phyloP scores from a whole-genome alignment of 495 filamentous ascomycete species.

The Tetracladium marchalianum region DNA sequence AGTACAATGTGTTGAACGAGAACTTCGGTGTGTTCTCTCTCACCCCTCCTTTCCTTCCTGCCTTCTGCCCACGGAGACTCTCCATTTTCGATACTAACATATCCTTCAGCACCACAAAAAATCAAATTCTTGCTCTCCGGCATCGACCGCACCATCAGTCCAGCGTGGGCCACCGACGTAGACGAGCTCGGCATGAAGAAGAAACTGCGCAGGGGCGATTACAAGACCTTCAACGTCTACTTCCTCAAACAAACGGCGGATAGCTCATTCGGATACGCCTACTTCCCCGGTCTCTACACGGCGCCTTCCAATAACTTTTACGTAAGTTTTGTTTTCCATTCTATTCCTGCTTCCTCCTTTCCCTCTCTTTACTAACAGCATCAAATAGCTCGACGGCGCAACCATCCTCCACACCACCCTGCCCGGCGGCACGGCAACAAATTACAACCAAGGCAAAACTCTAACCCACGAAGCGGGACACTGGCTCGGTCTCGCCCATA shows the following conservation, averaged over 20 bases:
- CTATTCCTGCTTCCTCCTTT: no score
- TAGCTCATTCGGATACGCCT: no score
- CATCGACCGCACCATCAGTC: constrained; percentile 47
- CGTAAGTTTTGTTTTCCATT: no score
- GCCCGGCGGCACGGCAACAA: constrained; percentile 39
- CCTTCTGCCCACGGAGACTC: no score
- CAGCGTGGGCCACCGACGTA: constrained; percentile 39
- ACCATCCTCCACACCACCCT: constrained; percentile 42
- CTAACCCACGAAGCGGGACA: constrained; percentile 57
- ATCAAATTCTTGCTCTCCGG: constrained; percentile 42
- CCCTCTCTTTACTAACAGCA: no score
- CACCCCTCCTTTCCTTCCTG: no score
- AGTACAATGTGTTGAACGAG: constrained; percentile 9
- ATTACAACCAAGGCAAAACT: constrained; percentile 51
- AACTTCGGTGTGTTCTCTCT: not conserved
- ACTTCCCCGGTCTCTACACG: no score
- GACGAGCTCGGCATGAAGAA: constrained; percentile 46
- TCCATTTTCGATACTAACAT: no score
- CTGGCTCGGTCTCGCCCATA: constrained; percentile 57
- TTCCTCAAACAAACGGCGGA: no score
- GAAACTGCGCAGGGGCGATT: constrained; percentile 48
- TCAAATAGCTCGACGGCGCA: constrained; percentile 50
- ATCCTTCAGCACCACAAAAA: constrained; percentile 23
- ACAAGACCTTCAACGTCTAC: constrained; percentile 53
- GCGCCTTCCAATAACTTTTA: no score